These are phyloP conservation scores for Alternaria tenuissima DNA, from an alignment of 2,329 filamentous ascomycete species.

Conservation along the genomic window DNA sequence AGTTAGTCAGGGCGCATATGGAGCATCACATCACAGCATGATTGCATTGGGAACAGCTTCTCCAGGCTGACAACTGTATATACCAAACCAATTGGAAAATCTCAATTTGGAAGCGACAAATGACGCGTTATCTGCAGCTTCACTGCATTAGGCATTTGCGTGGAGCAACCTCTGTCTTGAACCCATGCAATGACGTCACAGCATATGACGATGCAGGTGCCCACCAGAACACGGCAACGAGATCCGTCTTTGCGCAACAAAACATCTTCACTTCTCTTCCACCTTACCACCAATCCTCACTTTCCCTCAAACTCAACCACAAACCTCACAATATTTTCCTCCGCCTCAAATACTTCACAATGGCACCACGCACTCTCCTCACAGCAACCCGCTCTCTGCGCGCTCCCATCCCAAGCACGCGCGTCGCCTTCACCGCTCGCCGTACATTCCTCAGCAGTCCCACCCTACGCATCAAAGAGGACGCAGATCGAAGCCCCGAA, in stretches of 20 bases:
- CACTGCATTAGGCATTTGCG: conserved; percentile 3
- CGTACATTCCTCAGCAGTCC: conserved; percentile 45
- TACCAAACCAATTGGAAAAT: neutral
- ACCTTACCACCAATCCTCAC: neutral
- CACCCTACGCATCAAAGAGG: conserved; percentile 51
- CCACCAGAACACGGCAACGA: conserved; percentile 2
- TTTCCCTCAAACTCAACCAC: accelerated
- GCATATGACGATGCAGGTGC: neutral
- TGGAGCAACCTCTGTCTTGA: conserved; percentile 1
- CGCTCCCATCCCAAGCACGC: conserved; percentile 4
- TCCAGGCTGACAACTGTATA: neutral
- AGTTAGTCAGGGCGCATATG: neutral
- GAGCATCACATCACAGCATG: conserved; percentile 7
- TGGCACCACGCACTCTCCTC: conserved; percentile 27
- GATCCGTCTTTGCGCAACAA: conserved; percentile 7
- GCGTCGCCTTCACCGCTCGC: conserved; percentile 11
- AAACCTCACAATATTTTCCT: neutral
- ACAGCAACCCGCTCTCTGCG: conserved; percentile 20
- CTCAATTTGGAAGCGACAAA: neutral
- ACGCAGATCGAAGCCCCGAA: conserved; percentile 48
- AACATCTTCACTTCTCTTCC: neutral
- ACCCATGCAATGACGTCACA: conserved; percentile 8
- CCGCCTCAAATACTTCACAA: conserved; percentile 6
- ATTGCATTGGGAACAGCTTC: conserved; percentile 3
- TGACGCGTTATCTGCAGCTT: neutral